Evolutionary conservation across 257 asterid species (phyloP).

Genomic region (Solanum gracilifrons): DNA sequence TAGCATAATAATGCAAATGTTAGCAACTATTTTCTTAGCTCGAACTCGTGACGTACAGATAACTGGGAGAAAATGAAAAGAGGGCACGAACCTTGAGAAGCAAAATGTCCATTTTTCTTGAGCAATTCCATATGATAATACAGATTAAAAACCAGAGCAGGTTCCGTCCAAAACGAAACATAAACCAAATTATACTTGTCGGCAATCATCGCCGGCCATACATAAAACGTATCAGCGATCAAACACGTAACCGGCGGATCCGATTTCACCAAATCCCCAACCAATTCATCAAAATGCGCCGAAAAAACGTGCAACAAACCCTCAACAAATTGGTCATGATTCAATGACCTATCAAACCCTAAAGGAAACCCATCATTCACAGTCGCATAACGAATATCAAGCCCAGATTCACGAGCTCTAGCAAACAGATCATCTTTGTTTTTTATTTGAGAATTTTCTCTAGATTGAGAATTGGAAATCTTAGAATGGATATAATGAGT

Average conservation of each 20-base stretch:
- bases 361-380: conserved; percentile 60
- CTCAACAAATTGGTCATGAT: conserved; percentile 58
- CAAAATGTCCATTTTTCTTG: conserved; percentile 53
- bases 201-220: conserved; percentile 53
- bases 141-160: conserved; percentile 48
- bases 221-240: conserved; percentile 58
- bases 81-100: conserved; percentile 23
- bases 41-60: background rate
- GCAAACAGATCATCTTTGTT: conserved; percentile 34
- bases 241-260: conserved; percentile 47
- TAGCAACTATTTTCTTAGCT: background rate
- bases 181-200: conserved; percentile 37
- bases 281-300: conserved; percentile 44
- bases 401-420: conserved; percentile 47
- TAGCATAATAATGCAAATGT: background rate
- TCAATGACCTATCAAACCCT: conserved; percentile 42
- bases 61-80: background rate
- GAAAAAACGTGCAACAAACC: conserved; percentile 48
- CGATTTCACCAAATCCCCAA: conserved; percentile 23
- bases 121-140: conserved; percentile 68
- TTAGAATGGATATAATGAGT: conserved; percentile 61
- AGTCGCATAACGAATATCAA: conserved; percentile 62
- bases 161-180: conserved; percentile 73
- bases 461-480: conserved; percentile 39
- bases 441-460: background rate